Percentiles rank a stretch among this genome's conserved stretches.
Conservation (phyloP, 2,329 filamentous ascomycete genomes). For the Sclerotinia subarctica region DNA sequence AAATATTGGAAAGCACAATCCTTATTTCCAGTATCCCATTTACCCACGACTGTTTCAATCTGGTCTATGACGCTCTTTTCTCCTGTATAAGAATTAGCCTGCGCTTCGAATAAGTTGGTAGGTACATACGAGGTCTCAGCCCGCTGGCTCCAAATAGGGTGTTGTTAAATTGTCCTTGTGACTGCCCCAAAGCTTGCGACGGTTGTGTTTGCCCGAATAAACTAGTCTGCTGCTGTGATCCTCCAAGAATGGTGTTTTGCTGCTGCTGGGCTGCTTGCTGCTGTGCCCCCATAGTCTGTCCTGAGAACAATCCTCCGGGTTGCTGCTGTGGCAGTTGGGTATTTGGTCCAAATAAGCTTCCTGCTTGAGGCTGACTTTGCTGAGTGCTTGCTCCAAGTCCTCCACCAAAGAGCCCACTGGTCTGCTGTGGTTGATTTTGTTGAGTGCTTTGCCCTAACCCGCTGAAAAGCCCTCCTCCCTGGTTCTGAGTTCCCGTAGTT, state of each 20-base stretch:
- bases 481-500: conserved; percentile 36
- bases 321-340: conserved; percentile 22
- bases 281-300: conserved; percentile 21
- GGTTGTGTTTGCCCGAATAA: conserved; percentile 25
- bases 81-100: conserved; percentile 42
- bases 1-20: conserved; percentile 77
- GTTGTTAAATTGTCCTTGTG: conserved; percentile 30
- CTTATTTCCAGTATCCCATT: conserved; percentile 68
- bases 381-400: conserved; percentile 33
- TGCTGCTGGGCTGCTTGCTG: conserved; percentile 24
- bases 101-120: not conserved
- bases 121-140: conserved; percentile 34
- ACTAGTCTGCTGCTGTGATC: conserved; percentile 20
- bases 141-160: conserved; percentile 36
- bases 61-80: conserved; percentile 75
- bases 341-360: conserved; percentile 22
- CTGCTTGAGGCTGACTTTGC: conserved; percentile 29
- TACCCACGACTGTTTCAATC: conserved; percentile 64
- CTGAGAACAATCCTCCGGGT: conserved; percentile 21
- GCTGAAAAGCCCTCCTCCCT: conserved; percentile 26
- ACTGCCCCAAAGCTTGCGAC: conserved; percentile 20
- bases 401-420: conserved; percentile 31
- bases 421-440: conserved; percentile 35
- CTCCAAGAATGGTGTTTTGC: conserved; percentile 21
- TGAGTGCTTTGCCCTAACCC: conserved; percentile 28